Base-by-base conservation (phyloP, 805 yeast genomes). In the Wickerhamiella galacta region DNA sequence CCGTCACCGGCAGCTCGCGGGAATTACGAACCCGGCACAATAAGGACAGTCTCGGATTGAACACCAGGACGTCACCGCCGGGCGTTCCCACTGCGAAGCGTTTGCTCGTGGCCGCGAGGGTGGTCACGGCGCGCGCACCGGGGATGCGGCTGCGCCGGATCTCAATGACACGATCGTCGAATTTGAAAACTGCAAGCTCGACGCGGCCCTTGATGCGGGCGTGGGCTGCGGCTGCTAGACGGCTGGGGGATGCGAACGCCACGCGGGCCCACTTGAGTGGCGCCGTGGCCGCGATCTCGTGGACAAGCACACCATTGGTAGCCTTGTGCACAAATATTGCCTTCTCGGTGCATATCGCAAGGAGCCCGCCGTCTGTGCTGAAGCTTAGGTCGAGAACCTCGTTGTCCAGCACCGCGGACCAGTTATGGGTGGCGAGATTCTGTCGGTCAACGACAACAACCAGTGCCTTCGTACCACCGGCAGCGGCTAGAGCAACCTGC, bases 1-100 rank as follows among this genome's bases (percentile, higher is more conserved):
- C 34, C 4, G 48, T 44, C 8, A 46, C 43, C 3, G 50, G 49
- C 25, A 46, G 35, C 10, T 27, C 28, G 33, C 41, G 48, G 4
- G 29, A 37, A 4, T 28, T 30, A 12, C 30, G 18, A 6, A 39
- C 23, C n/a, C 29, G 23, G 16, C 23, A 15, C 14, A 34, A 19
- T 6, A 32, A 31, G 9, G 28, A 12, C n/a, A 40, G 36, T 16
- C 14, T 20, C 25, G 14, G 16, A 12, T 16, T 16, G 19, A 34
- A 45, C 3, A 44, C 35, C 6, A 19, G 25, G 3, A 46, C 34
- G 16, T 44, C 47, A n/a, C 49, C 49, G 4, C 33, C 31, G 2
- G 47, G 30, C 15, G 40, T 37, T 3, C 41, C 48, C 3, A 37
- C 40, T 2, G 45, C 49, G 4, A 46, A 29, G 2, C 30, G 14